Evolutionary conservation across 768 basidiomycete species (phyloP), one percentile per base, ranked within the genome.

Genomic region (Mycena pura): DNA sequence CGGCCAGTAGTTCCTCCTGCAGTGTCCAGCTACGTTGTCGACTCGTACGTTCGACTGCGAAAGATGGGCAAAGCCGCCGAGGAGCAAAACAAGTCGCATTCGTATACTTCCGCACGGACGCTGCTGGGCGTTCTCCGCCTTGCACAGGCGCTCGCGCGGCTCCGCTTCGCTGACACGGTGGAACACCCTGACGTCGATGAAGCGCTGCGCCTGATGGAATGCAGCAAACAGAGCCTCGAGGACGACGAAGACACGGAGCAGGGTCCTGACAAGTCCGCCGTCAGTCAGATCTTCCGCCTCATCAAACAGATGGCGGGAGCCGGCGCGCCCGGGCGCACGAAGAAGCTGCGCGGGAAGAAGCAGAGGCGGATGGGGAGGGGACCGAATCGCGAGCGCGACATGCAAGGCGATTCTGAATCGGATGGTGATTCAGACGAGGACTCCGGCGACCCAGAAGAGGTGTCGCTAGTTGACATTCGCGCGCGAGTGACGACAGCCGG

Each of bases 101-200:
- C 91, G 2, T 99, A 99, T 77, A 96, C 95, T 14, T 99, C 97
- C 11, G 93, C 95, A 4, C 91, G 97, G 71, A 98, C 97, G 14
- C 84, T 99, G 7, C 89, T 99, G 34, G 97, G 93, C 51, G 89
- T 99, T 45, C 84, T 99, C 3, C 94, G 97, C 62, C 87, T 99
- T 31, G 86, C 96, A 0, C 97, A 99, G 74, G 95, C 96, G 0
- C 88, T 96, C 40, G 96, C 97, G 1, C 90, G 97, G 17, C 82
- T 99, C 25, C 89, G 96, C 34, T 93, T 90, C 77, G 85, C 91
- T 49, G 86, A 90, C 68, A 78, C 78, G 2, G 97, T 99, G 38
- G 88, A 88, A 47, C 86, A 89, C 56, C 82, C 84, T 36, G 97
- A 99, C 71, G 95, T 99, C 13, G 95, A 99, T 70, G 97, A 99